phyloP scores from a whole-genome alignment of 139 green algal species.

The Chlamydomonas asymmetrica region DNA sequence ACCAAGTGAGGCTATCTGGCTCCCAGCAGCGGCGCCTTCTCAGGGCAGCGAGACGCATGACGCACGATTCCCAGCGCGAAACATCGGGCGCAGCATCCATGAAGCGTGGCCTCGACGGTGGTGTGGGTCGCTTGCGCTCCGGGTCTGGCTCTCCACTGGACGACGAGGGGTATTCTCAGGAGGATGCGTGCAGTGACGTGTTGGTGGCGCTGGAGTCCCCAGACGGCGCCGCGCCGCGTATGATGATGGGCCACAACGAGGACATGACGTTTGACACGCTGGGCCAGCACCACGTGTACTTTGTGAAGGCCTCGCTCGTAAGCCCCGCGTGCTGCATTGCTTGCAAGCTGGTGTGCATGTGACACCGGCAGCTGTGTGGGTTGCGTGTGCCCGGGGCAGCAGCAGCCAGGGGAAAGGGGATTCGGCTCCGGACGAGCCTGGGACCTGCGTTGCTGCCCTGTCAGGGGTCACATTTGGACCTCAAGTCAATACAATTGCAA shows the following conservation, averaged over 20 bases:
- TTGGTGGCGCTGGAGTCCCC: neutral
- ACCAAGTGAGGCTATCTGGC: neutral
- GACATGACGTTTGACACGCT: constrained; percentile 37
- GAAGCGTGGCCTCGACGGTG: neutral
- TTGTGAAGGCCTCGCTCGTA: constrained; percentile 7
- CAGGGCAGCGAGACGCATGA: neutral
- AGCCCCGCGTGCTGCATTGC: neutral
- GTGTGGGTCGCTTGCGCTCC: neutral
- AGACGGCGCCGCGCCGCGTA: neutral
- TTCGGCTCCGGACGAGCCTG: too few relatives aligned
- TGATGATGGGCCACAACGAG: constrained; percentile 32
- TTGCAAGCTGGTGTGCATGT: neutral
- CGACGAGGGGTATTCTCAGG: neutral
- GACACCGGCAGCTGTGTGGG: neutral
- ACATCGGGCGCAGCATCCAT: neutral
- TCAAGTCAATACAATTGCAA: neutral
- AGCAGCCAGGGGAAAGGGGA: too few relatives aligned
- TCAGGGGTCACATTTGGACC: neutral
- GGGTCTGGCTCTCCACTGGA: neutral
- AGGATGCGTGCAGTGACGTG: constrained; percentile 27
- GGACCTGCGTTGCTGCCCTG: too few relatives aligned
- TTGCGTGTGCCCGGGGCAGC: too few relatives aligned
- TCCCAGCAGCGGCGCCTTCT: neutral
- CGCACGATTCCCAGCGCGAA: neutral
- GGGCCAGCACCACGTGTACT: constrained; percentile 25